Conservation (phyloP, 345 rosid species). For the Punica granatum region DNA sequence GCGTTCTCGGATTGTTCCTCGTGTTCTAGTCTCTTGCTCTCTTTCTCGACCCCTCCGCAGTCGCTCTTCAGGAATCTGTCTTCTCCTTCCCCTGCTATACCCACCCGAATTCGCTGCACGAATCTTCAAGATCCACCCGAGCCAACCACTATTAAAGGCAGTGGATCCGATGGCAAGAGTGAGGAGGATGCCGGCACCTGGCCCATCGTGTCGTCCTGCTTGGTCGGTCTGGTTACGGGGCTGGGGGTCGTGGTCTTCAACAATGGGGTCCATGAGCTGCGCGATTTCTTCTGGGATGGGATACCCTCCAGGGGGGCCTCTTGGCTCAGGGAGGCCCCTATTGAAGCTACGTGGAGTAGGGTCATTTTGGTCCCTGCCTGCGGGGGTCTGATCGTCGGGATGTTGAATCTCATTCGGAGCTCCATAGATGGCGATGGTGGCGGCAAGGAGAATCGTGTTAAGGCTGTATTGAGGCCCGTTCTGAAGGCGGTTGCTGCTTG, state of each 20-base stretch:
- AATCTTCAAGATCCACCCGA: background rate
- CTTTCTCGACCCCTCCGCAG: background rate
- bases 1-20: background rate
- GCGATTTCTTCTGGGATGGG: conserved; percentile 88
- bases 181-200: conserved; percentile 16
- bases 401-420: conserved; percentile 39
- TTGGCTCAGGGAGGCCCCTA: conserved; percentile 71
- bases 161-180: background rate
- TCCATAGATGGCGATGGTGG: conserved; percentile 10
- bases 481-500: conserved; percentile 74
- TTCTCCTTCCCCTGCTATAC: background rate
- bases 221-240: conserved; percentile 76
- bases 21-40: background rate
- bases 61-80: background rate
- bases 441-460: conserved; percentile 3
- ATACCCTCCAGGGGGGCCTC: conserved; percentile 79
- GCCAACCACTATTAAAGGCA: background rate
- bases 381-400: conserved; percentile 67
- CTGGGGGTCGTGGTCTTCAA: conserved; percentile 74
- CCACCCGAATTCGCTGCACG: conserved; percentile 7
- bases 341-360: conserved; percentile 47
- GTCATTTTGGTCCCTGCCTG: conserved; percentile 61
- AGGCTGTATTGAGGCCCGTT: conserved; percentile 47
- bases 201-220: conserved; percentile 46
- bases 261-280: conserved; percentile 51